Evolutionary conservation across 164 flowering plant genomes (phyloP), one percentile per base, ranked within the genome.

Genomic region (Chloranthus sessilifolius): DNA sequence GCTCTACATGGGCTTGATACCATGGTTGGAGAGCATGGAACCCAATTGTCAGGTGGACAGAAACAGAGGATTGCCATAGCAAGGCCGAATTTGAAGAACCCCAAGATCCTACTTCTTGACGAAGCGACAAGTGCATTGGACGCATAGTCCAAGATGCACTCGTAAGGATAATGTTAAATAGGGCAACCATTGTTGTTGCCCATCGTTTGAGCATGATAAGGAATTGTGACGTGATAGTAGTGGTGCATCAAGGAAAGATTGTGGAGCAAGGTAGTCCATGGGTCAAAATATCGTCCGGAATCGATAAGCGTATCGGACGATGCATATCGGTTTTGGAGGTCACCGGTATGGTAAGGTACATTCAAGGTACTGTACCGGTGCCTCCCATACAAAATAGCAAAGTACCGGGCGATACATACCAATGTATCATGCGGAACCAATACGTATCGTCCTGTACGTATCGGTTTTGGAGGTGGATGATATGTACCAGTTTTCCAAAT

Each of bases 61-160:
- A 82, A 80, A 74, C 88, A 84, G 62, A 72, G 92, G 64, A 63
- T 81, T 46, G 92, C 92, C 8, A 81, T 81, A 48, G 82, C 88
- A 8, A 68, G 94, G 36, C 85, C 86, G n/a, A 82, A 82, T 26
- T 16, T 85, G 43, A 85, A 85, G 69, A 72, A 85, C 54, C 94
- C 88, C 1, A 80, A 53, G 68, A 80, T 82, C 37, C 74, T 82
- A 15, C 86, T 85, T 17, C 94, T 85, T 50, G 94, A 85, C 56
- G 94, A 81, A 60, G 88, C 88, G 12, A 81, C 94, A 19, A 84
- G 88, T 54, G 94, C 94, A 0, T 46, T 85, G 26, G 91, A 86
- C 62, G 70, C 84, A 47, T 77, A 10, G 88, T 83, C 3, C 88
- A 81, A 54, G 82, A 79, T 33, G 91, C 95, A 12, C 53, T 86